Evolutionary conservation across 352 stramenopile species (phyloP), one percentile per base, ranked within the genome.

Genomic region (Phytopythium delawarense): DNA sequence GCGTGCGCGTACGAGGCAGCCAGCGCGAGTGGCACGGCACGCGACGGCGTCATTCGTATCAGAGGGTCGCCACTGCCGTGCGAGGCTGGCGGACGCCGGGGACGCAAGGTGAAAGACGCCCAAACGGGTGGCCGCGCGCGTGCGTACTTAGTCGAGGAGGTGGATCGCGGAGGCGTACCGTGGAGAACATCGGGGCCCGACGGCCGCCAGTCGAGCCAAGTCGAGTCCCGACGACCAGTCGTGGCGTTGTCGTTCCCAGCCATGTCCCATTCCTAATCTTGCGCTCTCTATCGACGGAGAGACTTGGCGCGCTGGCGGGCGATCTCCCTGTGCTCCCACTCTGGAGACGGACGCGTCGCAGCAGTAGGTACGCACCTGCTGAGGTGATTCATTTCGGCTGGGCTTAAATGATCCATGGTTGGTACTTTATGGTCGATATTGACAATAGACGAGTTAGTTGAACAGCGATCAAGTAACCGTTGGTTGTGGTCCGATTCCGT

Each of bases 141-240:
- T 44, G 51, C 51, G 51, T 45, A 56, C 50, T 42, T 56, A 56
- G 18, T 8, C 15, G 50, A 42, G 50, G 49, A 34, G 49, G n/a
- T 34, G 49, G 49, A 55, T 34, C 20, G 50, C 6, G 30, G 45
- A 56, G 20, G 4, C 20, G 15, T 54, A 54, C 48, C 48, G 48
- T 54, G 4, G 48, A 54, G 48, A 35, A 54, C 48, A 54, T 20
- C 44, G 4, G 20, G 0, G n/a, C 4, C 16, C 40, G 40, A 16
- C 21, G 44, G 7, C 20, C 44, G 32, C 44, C 44, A 50, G 3
- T 50, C 42, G 25, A 30, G 40, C 15, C 40, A n/a, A n/a, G n/a
- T n/a, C 35, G 35, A 30, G 25, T 30, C 25, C 25, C n/a, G n/a
- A n/a, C 39, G 21, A 34, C n/a, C 21, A 52, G 48, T 54, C 25